Percentiles rank a stretch among this genome's conserved stretches.
Conservation (phyloP, 1,139 yeast genomes). For the Candida sp. region DNA sequence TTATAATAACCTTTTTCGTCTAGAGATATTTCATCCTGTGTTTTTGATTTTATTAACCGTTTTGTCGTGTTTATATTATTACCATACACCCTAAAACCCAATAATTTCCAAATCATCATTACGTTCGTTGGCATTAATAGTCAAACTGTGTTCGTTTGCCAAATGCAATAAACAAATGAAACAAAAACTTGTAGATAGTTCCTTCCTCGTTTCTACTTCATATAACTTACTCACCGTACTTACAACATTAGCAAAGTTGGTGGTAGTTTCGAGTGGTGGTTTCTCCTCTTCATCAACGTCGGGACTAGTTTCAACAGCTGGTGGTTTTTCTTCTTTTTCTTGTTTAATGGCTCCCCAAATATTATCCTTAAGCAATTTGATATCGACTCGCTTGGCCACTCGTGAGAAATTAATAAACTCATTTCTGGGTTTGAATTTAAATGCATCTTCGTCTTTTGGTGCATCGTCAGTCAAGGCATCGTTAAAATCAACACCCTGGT, state of each 20-base stretch:
- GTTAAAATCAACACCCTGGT: constrained; percentile 43
- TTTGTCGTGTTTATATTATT: neutral
- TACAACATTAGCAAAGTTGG: constrained; percentile 47
- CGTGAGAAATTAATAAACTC: constrained; percentile 74
- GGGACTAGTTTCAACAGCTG: neutral
- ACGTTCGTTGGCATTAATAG: constrained; percentile 52
- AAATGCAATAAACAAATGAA: constrained; percentile 82
- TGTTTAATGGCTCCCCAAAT: constrained; percentile 62
- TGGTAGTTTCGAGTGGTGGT: constrained; percentile 6
- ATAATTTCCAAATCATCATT: constrained; percentile 56
- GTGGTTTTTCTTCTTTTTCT: constrained; percentile 9
- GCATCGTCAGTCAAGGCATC: constrained; percentile 34
- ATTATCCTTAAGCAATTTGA: constrained; percentile 74
- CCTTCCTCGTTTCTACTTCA: constrained; percentile 50
- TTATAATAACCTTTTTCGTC: too few relatives aligned
- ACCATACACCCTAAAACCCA: constrained; percentile 22
- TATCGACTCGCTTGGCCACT: constrained; percentile 83
- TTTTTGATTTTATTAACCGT: too few relatives aligned
- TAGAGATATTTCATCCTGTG: too few relatives aligned
- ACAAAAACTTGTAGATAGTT: constrained; percentile 83
- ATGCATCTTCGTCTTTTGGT: constrained; percentile 18
- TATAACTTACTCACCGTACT: constrained; percentile 53
- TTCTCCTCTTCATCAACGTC: constrained; percentile 7
- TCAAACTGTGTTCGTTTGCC: constrained; percentile 84
- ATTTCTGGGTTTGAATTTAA: constrained; percentile 42